Evolutionary conservation across 805 yeast species (phyloP), one percentile per base, ranked within the genome.

Genomic region (Myxozyma sirexii): DNA sequence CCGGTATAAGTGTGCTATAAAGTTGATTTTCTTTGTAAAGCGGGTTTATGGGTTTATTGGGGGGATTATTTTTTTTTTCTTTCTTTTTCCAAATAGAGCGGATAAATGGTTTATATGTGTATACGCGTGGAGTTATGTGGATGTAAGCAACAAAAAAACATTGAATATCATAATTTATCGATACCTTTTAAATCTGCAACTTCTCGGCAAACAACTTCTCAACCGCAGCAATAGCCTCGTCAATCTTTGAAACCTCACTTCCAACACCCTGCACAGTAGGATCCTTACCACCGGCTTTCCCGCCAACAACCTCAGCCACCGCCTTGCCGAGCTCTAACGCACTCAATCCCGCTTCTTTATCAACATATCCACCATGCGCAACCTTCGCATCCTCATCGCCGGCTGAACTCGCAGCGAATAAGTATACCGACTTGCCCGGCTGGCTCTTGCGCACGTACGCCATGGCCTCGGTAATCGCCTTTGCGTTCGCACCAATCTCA

Each of bases 261-360:
- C 99, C 99, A 85, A 90, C 88, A 76, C 99, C 99, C 79, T 94
- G 99, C 68, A 90, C 90, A 56, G 92, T 85, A 67, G 90, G 89
- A 65, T 97, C 98, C 77, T 90, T 94, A 75, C 99, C 99, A 77
- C 99, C 99, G 59, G 97, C 96, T 75, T 88, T 90, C 75, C 99
- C 99, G 66, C 99, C 99, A 68, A 94, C 84, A 69, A 80, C 78
- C 38, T 78, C 76, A 46, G 92, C 79, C 45, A 88, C 98, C 57
- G 81, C 77, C 54, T 80, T 75, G 33, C 96, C 96, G 67, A 91
- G 80, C 29, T 83, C 91, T 51, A 71, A 59, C 59, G 86, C 81
- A 54, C 96, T 92, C 65, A 86, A 81, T 21, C 90, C 79, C 67
- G 91, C 91, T 71, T 84, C 81, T 47, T 79, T 79, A 1, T 93